Base-by-base conservation (phyloP, 176 grass and related monocot genomes). In the Tuctoria greenei region DNA sequence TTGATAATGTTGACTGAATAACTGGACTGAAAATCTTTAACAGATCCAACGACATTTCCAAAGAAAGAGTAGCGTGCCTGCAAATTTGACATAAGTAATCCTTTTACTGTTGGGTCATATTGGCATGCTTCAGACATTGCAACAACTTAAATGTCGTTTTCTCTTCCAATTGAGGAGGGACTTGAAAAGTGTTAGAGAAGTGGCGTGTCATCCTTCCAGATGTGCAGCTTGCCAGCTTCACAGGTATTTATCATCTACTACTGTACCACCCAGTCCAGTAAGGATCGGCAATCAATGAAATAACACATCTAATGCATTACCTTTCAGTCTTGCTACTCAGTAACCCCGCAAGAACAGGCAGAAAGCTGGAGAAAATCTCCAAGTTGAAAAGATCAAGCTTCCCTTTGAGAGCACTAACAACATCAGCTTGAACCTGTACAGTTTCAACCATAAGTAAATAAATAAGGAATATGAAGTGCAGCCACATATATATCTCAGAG, bases 341-440 rank as follows among this genome's bases (percentile, higher is more conserved):
- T 67, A 95, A 82, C 71, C 80, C 85, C 2, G 57, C 76, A 80
- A 99, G 84, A 86, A 99, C 76, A 67, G 92, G 91, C 28, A 99
- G 56, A 61, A 92, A 82, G 82, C 74, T 83, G 36, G 85, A 90
- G 85, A 99, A 99, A 69, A 90, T 67, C 64, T 99, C 89, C 75
- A 99, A 89, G 71, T 90, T 88, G 77, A 95, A 93, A 72, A 84
- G 82, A 82, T 90, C 76, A 81, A 86, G 78, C 54, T 90, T 99
- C 71, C 89, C 89, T 72, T 88, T 99, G 37, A 99, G 82, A 77
- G 85, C 75, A 67, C 77, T 79, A 71, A 90, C 77, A 16, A 99
- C 70, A 88, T 99, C 95, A 46, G 84, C 89, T 92, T 95, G 95
- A 86, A 95, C 95, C 95, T 99, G 72, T 79, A 86, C 25, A 78